Percentiles rank a stretch among this genome's conserved stretches.
Evolutionary conservation across 805 yeast species (phyloP).

Genomic region (Cyberlindnera maritima): DNA sequence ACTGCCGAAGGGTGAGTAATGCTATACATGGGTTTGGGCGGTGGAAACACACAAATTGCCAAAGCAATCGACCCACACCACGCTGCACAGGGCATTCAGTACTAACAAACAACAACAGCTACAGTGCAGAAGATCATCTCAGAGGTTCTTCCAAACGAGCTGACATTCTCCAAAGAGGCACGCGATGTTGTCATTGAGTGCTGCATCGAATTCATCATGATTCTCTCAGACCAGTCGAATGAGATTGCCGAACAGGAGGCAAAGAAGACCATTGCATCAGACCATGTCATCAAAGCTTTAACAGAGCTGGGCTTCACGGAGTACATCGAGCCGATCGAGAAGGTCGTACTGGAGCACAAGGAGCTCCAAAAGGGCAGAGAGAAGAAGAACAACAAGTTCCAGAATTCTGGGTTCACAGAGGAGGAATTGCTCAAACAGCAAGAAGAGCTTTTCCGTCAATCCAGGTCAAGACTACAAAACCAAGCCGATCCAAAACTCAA

Average conservation of each 20-base stretch:
- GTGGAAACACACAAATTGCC: too few relatives aligned
- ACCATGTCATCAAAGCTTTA: conserved; percentile 89
- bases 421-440: conserved; percentile 91
- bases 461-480: conserved; percentile 59
- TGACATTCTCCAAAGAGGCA: conserved; percentile 88
- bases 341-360: conserved; percentile 81
- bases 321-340: conserved; percentile 78
- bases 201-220: conserved; percentile 94
- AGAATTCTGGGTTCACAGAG: conserved; percentile 86
- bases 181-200: conserved; percentile 94
- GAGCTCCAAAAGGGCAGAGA: conserved; percentile 87
- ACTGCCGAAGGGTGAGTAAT: conserved; percentile 40
- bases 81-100: too few relatives aligned
- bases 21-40: neutral
- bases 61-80: too few relatives aligned
- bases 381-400: conserved; percentile 87
- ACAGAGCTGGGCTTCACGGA: conserved; percentile 83
- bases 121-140: conserved; percentile 94
- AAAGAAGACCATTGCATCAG: conserved; percentile 94
- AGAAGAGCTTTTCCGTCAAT: conserved; percentile 83
- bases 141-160: conserved; percentile 86
- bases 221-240: conserved; percentile 86
- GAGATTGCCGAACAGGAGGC: conserved; percentile 96
- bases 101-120: conserved; percentile 41
- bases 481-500: conserved; percentile 15